Evolutionary conservation across 495 filamentous ascomycete genomes (phyloP), one percentile per base, ranked within the genome.

Genomic region (Acidiella bohemica): DNA sequence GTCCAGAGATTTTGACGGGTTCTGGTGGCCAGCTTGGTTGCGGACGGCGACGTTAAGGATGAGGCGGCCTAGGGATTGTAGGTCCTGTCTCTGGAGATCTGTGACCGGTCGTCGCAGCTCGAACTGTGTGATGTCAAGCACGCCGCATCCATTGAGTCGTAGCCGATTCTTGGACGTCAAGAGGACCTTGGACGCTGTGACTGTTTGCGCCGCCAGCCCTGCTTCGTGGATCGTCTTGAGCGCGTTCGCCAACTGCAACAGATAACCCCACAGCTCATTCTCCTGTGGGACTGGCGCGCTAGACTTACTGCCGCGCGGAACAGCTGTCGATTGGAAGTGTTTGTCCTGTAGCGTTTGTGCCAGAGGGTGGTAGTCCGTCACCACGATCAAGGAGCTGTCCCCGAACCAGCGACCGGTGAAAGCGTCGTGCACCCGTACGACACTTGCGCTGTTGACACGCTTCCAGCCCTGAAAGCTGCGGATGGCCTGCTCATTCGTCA

Each of bases 401-500:
- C 85, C 82, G 61, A 96, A 97, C 32, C 77, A 79, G 27, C 84
- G 67, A 29, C 83, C 94, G 5, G 90, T 96, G 57, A 96, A 96
- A 2, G 83, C 84, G 61, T 94, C 83, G 53, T 93, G 80, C 9
- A 93, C 71, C 2, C 77, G 80, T 13, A 96, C 88, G 19, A 96
- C 75, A 47, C 76, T 83, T 35, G 77, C 80, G 54, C 77, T 87
- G 52, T 69, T 71, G 13, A 97, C 72, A 33, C 81, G 78, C 51
- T 85, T 90, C 92, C 92, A 97, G n/a, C 77, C 76, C 45, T 85
- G 81, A 29, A 93, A 78, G 7, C 78, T 74, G 20, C 77, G 72
- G 20, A 95, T 90, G 14, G 87, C 80, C 52, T 81, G 77, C 50
- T 90, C 84, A 53, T 86, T 93, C 7, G 80, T 92, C 49, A 94